phyloP scores from a whole-genome alignment of 202 grass and related monocot genomes.

The Elaeis oleifera region DNA sequence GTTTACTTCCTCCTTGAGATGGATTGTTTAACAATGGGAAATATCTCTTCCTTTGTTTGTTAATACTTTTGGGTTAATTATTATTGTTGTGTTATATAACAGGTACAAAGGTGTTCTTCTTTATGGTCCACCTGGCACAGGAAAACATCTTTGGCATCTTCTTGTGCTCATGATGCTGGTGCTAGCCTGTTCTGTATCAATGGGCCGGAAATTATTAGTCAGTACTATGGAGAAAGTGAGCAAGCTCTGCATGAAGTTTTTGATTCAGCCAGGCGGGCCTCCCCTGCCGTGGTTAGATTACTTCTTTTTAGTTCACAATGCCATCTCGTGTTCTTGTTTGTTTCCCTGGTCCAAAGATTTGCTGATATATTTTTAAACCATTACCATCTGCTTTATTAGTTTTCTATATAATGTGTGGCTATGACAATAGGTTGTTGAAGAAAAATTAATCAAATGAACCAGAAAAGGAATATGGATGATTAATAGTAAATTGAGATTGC shows the following conservation, averaged over 20 bases:
- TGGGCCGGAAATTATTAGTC: slow-evolving; percentile 82
- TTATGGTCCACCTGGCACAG: slow-evolving; percentile 89
- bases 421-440: neutral
- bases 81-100: neutral
- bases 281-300: slow-evolving; percentile 70
- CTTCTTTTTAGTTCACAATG: slow-evolving; percentile 15
- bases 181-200: slow-evolving; percentile 68
- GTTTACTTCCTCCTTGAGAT: no score
- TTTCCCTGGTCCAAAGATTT: slow-evolving; percentile 9
- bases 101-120: slow-evolving; percentile 94
- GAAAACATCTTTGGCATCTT: slow-evolving; percentile 75
- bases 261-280: slow-evolving; percentile 50
- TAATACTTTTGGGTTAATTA: slow-evolving; percentile 2
- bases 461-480: neutral
- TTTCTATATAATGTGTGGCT: no score
- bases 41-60: neutral
- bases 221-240: slow-evolving; percentile 84
- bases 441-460: neutral
- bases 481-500: neutral
- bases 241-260: slow-evolving; percentile 70
- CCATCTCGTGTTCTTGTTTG: slow-evolving; percentile 4
- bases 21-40: no score
- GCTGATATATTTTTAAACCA: neutral
- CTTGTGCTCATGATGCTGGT: slow-evolving; percentile 52
- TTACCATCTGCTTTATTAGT: no score